A percentile compares a stretch with the other conserved stretches of the same genome.
Conservation (phyloP, 805 yeast genomes). For the Teunomyces pallodes region DNA sequence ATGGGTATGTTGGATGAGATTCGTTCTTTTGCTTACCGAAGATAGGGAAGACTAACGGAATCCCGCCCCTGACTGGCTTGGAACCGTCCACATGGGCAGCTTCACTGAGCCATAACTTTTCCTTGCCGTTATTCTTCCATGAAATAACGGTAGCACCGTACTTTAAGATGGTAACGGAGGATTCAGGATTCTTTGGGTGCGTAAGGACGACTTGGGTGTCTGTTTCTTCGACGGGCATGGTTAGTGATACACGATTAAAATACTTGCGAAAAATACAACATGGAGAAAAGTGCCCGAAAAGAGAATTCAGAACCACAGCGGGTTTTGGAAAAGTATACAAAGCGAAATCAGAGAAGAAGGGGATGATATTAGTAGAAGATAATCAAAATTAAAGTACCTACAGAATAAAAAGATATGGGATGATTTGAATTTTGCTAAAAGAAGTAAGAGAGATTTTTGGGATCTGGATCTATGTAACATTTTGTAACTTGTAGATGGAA, state of each 20-base stretch:
- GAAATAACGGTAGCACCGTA: slow-evolving; percentile 88
- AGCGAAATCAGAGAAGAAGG: no score
- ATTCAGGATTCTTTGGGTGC: slow-evolving; percentile 48
- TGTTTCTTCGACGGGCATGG: slow-evolving; percentile 66
- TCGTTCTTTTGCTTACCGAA: slow-evolving; percentile 68
- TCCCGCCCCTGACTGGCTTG: slow-evolving; percentile 95
- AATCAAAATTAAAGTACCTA: no score
- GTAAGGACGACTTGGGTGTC: slow-evolving; percentile 61
- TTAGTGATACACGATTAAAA: neutral
- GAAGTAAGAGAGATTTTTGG: no score
- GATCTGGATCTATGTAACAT: no score
- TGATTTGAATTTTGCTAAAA: no score
- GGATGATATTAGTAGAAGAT: no score
- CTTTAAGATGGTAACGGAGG: slow-evolving; percentile 67
- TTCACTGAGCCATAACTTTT: slow-evolving; percentile 77
- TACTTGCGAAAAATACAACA: no score
- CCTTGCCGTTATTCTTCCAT: slow-evolving; percentile 68
- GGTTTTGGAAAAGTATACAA: no score
- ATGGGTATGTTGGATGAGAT: slow-evolving; percentile 51
- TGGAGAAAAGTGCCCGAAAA: neutral
- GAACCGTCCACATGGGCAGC: slow-evolving; percentile 88
- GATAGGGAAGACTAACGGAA: slow-evolving; percentile 93
- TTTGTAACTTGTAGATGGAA: no score
- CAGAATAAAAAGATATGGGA: no score
- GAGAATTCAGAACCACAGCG: no score